Base-by-base conservation (phyloP, 1,284 basidiomycete species). In the Volvariella volvacea region DNA sequence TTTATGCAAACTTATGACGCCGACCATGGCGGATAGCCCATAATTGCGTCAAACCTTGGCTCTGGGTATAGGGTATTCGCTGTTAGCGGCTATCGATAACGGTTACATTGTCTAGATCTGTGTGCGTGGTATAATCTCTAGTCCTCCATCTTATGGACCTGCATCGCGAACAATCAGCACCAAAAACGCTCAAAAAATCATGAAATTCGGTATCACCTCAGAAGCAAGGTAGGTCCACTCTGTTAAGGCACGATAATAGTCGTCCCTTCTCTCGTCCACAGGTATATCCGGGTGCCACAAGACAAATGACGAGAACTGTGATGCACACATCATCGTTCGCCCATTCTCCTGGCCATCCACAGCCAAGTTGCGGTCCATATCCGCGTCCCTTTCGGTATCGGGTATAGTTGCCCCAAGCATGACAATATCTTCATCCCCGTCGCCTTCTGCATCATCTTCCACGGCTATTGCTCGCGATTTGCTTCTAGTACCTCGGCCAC, bases 231-330 rank as follows among this genome's bases (percentile, higher is more conserved):
- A 61, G 36, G 74, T 73, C 83, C 83, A 90, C 56, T 89, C 87
- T 0, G 61, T 67, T 44, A 90, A 55, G 3, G 78, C 62, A 10
- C 82, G 71, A 38, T 73, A 61, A 56, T 88, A 89, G 51, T 85
- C 83, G 52, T 90, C 88, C 41, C 64, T 65, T 2, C 71, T 74
- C 41, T 76, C 75, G 49, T 88, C 80, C 0, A 82, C 73, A 0
- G 79, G 75, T 19, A 75, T 73, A 57, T 90, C 88, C 2, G 83
- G 73, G 50, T 80, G 71, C 87, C 87, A 90, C 10, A 90, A 55
- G 17, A 74, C 70, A 52, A 89, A 76, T 1, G 73, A 74, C 2
- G 68, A 63, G 55, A 90, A 90, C 25, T 65, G 70, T 0, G 71
- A 70, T 1, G 61, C 61, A 1, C 80, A 73, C 16, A 60, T 52